Evolutionary conservation across 1,284 basidiomycete species (phyloP), one percentile per base, ranked within the genome.

Genomic region (Marasmius sp.): DNA sequence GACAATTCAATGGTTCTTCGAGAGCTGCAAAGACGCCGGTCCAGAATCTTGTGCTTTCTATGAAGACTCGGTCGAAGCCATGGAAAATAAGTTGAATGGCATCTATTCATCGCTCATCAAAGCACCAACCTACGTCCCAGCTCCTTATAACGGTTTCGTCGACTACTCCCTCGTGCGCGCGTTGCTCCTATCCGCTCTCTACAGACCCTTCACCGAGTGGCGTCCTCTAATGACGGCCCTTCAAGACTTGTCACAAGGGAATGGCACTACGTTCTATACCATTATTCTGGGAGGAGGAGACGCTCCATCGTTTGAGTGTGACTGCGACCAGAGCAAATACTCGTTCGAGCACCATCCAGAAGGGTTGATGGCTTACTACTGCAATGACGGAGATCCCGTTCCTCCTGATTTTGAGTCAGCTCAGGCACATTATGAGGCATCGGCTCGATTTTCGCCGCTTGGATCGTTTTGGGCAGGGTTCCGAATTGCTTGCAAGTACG

Each of bases 1-100:
- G 51, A 63, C 66, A 4, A 57, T 74, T 59, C 64, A 71, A 43
- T 54, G 62, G 5, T 73, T 74, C 59, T 71, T 66, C 53, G 67
- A 66, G 14, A 63, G 58, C 27, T 74, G 72, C 56, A 61, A 61
- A 36, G 57, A 59, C 6, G 71, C 66, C 1, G 72, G 71, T 10
- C 71, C 69, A 10, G 61, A 58, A 27, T 6, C 37, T 5, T 73
- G 73, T 54, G 36, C 70, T 34, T 74, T 74, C 66, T 71, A 70
- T 50, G 71, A 70, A 10, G 52, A 67, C 0, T 68, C 68, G 6
- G 62, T 72, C 3, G 62, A 59, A 16, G 61, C 62, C 4, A 74
- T 74, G 16, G 61, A 65, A 1, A 61, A 66, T n/a, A 74, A 71
- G 39, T 65, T 74, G 16, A 64, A 64, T 9, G 53, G 52, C 1